These are phyloP conservation scores for Trichoderma brevicompactum DNA, from an alignment of 2,329 filamentous ascomycete genomes.

Conservation along the genomic window DNA sequence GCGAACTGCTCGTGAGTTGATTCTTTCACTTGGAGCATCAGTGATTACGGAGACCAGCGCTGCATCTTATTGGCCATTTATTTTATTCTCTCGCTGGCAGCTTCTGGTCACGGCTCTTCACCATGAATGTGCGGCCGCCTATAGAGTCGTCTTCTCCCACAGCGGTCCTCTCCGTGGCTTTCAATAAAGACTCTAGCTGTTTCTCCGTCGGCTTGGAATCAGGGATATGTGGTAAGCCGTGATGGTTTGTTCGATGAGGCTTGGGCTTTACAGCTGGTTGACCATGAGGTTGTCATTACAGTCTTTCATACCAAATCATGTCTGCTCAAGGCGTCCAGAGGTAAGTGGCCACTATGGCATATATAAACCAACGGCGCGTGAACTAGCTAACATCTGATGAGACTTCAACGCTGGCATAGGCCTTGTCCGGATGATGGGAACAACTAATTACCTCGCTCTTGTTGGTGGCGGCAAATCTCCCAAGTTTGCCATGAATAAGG, in stretches of 20 bases:
- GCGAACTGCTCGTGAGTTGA: not conserved
- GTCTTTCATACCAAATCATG: slow-evolving; percentile 76
- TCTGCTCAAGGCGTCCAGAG: slow-evolving; percentile 63
- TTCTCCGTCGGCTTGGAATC: slow-evolving; percentile 87
- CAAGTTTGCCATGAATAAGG: slow-evolving; percentile 87
- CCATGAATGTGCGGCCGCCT: slow-evolving; percentile 87
- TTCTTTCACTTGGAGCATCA: not conserved
- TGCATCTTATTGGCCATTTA: not conserved
- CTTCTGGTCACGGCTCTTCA: slow-evolving; percentile 33
- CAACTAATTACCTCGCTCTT: slow-evolving; percentile 83
- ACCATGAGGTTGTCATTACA: slow-evolving; percentile 43
- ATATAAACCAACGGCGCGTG: not conserved
- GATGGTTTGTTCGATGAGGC: not conserved
- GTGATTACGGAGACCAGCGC: not conserved
- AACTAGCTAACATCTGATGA: slow-evolving; percentile 38
- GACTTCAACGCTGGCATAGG: slow-evolving; percentile 84
- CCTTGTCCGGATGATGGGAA: slow-evolving; percentile 83
- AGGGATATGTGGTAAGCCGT: slow-evolving; percentile 73
- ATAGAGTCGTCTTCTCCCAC: slow-evolving; percentile 78
- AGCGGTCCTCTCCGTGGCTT: slow-evolving; percentile 78
- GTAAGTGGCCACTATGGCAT: slow-evolving; percentile 36
- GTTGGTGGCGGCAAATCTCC: slow-evolving; percentile 86
- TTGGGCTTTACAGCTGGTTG: slow-evolving; percentile 31
- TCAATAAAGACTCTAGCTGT: slow-evolving; percentile 82
- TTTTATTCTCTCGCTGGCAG: not conserved